phyloP scores from a whole-genome alignment of 2,329 filamentous ascomycete genomes.

The Hirsutella minnesotensis region DNA sequence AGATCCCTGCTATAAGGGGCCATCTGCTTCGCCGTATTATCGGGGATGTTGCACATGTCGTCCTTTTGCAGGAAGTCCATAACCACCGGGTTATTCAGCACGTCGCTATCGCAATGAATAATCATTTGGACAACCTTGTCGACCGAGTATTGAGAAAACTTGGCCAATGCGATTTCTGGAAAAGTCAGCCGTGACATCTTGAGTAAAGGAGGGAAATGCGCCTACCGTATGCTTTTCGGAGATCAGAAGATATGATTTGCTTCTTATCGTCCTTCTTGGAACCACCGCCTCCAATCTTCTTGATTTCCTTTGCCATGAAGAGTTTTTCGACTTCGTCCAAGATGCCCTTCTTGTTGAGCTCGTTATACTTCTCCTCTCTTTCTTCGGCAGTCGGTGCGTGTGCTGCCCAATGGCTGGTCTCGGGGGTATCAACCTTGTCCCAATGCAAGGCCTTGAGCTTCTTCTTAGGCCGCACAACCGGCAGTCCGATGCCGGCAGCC shows the following conservation, averaged over 20 bases:
- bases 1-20: constrained; percentile 94
- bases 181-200: neutral
- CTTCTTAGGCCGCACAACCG: constrained; percentile 87
- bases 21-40: constrained; percentile 83
- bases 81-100: constrained; percentile 79
- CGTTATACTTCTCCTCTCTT: constrained; percentile 90
- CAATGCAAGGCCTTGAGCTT: constrained; percentile 99
- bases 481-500: constrained; percentile 51
- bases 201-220: neutral
- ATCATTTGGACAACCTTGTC: constrained; percentile 87
- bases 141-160: constrained; percentile 74
- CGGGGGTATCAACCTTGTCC: constrained; percentile 92
- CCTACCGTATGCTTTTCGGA: constrained; percentile 75
- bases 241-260: constrained; percentile 83
- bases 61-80: constrained; percentile 96
- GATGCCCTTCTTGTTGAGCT: constrained; percentile 88
- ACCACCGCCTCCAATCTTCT: constrained; percentile 59
- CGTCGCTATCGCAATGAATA: constrained; percentile 84
- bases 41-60: constrained; percentile 82
- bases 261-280: constrained; percentile 91
- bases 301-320: constrained; percentile 95
- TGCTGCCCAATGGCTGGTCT: constrained; percentile 85
- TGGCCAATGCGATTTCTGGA: constrained; percentile 76
- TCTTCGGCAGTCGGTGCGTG: constrained; percentile 78
- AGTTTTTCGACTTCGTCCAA: constrained; percentile 95